phyloP scores from a whole-genome alignment of 306 rosid species.

The Rubus idaeus region DNA sequence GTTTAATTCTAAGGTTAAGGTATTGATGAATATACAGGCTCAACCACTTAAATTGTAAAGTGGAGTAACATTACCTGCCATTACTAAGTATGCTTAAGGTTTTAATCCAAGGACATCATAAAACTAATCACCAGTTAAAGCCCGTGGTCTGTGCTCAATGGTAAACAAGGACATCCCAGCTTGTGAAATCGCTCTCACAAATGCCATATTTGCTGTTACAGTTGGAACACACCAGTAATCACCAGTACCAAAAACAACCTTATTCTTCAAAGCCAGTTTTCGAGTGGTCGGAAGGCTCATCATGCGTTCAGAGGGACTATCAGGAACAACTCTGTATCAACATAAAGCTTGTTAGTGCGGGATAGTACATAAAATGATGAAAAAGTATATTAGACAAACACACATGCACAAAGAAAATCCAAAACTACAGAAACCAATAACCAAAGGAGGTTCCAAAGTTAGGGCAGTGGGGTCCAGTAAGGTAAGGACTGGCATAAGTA shows the following conservation, averaged over 20 bases:
- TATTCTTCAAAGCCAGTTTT: slow-evolving; percentile 84
- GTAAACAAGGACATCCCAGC: slow-evolving; percentile 88
- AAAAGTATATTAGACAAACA: not conserved
- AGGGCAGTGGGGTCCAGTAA: not conserved
- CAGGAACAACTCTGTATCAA: slow-evolving; percentile 70
- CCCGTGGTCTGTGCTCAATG: slow-evolving; percentile 79
- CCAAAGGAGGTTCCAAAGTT: not conserved
- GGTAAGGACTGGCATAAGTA: not conserved
- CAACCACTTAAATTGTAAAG: slow-evolving; percentile 13
- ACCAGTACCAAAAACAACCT: slow-evolving; percentile 87
- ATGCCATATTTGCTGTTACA: slow-evolving; percentile 90
- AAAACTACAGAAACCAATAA: not conserved
- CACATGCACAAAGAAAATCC: not conserved
- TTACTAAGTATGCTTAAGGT: slow-evolving; percentile 19
- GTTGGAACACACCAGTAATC: slow-evolving; percentile 86
- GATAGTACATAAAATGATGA: slow-evolving; percentile 9
- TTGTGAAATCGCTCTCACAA: slow-evolving; percentile 87
- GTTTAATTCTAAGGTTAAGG: not conserved
- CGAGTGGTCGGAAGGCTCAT: slow-evolving; percentile 84
- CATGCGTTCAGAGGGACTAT: slow-evolving; percentile 73
- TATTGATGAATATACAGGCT: not conserved
- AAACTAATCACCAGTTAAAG: slow-evolving; percentile 73
- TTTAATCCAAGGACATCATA: slow-evolving; percentile 12
- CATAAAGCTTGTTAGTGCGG: slow-evolving; percentile 28
- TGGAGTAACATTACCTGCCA: slow-evolving; percentile 15